These are phyloP conservation scores for Rhodotorula graminis DNA, from an alignment of 768 basidiomycete genomes.

Conservation along the genomic window DNA sequence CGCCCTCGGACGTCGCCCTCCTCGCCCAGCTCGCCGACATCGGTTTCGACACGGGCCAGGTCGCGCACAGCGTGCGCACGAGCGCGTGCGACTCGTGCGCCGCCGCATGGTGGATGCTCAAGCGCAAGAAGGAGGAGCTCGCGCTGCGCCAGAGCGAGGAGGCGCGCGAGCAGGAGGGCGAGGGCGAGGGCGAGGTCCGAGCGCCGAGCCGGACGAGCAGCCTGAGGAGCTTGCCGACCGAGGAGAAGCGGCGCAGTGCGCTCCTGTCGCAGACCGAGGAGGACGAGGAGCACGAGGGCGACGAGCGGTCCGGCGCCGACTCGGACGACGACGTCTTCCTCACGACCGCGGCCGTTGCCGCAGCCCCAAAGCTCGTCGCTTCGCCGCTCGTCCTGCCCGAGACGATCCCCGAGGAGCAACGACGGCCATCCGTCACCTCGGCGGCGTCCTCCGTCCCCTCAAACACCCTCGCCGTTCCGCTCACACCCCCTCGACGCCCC, in stretches of 20 bases:
- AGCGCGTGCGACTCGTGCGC: conserved; percentile 89
- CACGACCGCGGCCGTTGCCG: neutral
- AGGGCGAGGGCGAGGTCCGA: neutral
- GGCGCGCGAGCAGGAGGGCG: neutral
- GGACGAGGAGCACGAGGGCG: neutral
- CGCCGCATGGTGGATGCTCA: conserved; percentile 95
- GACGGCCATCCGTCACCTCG: neutral
- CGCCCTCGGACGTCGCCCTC: conserved; percentile 70
- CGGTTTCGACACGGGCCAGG: conserved; percentile 89
- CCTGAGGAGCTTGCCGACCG: too few relatives aligned
- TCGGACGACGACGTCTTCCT: neutral
- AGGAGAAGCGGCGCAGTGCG: neutral
- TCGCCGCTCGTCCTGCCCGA: neutral
- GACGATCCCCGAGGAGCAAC: neutral
- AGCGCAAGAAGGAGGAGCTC: conserved; percentile 65
- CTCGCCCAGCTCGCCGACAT: conserved; percentile 67
- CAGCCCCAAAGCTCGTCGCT: neutral
- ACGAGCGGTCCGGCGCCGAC: neutral
- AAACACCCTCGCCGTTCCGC: neutral
- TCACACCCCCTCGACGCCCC: neutral
- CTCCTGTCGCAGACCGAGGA: neutral
- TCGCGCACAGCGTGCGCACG: conserved; percentile 83
- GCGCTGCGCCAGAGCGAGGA: too few relatives aligned
- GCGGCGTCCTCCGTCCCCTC: neutral
- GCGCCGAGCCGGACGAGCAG: neutral